Evolutionary conservation across 1,284 basidiomycete species (phyloP), one percentile per base, ranked within the genome.

Genomic region (Anthracocystis setariae): DNA sequence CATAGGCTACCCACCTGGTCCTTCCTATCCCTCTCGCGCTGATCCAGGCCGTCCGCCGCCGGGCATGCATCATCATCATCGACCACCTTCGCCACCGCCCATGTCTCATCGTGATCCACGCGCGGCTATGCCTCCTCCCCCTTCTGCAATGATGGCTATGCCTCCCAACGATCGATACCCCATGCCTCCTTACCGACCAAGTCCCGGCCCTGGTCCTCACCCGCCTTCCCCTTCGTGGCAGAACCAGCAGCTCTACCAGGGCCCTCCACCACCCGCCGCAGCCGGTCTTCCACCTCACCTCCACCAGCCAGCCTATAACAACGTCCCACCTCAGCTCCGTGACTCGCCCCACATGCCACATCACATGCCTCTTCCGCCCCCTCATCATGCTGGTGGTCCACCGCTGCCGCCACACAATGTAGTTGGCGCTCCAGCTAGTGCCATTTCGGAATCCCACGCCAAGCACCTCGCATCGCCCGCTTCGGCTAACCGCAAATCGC

Each of bases 211-310:
- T 18, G 66, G 55, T 15, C 66, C 59, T 20, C 68, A 62, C 44
- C 61, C 67, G 17, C 61, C 67, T 21, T 72, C 69, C 8, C 69
- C 69, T 13, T 60, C 62, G 27, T 72, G 69, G 69, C 69, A 72
- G 52, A 56, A 66, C n/a, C 68, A 71, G 57, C 69, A 58, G 55
- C 46, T 59, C 37, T 72, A 72, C 35, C 60, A 47, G 47, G 52
- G 52, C 23, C 60, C 63, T 24, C 60, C 53, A 37, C 69, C 59
- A 18, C 58, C 68, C 5, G 62, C 55, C 37, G 51, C 63, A 40
- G 50, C 58, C 9, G 44, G 48, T 23, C 51, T 66, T 12, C 68
- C 68, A 12, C 63, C 69, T 23, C 69, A 67, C 44, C 49, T 72
- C 5, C 69, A 72, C 13, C 68, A 72, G 46, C 54, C 52, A 5